Percentiles rank a stretch among this genome's conserved stretches.
phyloP scores from a whole-genome alignment of 169 alveolate genomes.

The Cryptosporidium meleagridis region DNA sequence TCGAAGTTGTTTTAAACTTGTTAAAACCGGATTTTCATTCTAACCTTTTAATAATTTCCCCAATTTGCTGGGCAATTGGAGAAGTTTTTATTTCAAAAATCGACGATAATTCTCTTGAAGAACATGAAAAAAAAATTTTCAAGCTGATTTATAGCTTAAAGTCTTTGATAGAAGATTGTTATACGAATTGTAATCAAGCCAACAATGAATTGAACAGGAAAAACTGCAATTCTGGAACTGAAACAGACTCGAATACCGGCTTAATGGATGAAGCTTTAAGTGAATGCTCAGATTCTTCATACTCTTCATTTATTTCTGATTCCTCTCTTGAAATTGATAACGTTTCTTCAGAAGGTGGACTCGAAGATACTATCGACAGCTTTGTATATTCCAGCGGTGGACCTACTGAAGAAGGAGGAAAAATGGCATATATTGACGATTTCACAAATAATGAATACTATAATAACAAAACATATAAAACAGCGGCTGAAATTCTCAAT shows the following conservation, averaged over 20 bases:
- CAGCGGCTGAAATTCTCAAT: background rate
- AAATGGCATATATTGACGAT: background rate
- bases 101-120: background rate
- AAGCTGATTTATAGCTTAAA: background rate
- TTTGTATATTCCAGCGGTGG: background rate
- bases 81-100: slow-evolving; percentile 1
- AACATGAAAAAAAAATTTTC: background rate
- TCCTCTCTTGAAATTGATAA: slow-evolving; percentile 21
- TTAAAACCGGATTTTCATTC: slow-evolving; percentile 3
- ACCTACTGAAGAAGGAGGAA: background rate
- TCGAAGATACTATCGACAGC: background rate
- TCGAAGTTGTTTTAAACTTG: background rate
- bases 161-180: slow-evolving; percentile 1
- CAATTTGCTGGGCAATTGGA: slow-evolving; percentile 45
- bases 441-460: background rate
- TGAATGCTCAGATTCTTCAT: slow-evolving; percentile 23
- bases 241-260: background rate
- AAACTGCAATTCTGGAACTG: background rate
- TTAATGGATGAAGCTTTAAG: background rate
- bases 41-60: background rate
- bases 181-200: background rate
- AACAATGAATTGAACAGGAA: background rate
- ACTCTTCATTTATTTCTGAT: slow-evolving; percentile 29
- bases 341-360: background rate
- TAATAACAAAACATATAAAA: too few species aligned